phyloP scores from a whole-genome alignment of 2,329 filamentous ascomycete genomes.

The Lecanosticta acicola region DNA sequence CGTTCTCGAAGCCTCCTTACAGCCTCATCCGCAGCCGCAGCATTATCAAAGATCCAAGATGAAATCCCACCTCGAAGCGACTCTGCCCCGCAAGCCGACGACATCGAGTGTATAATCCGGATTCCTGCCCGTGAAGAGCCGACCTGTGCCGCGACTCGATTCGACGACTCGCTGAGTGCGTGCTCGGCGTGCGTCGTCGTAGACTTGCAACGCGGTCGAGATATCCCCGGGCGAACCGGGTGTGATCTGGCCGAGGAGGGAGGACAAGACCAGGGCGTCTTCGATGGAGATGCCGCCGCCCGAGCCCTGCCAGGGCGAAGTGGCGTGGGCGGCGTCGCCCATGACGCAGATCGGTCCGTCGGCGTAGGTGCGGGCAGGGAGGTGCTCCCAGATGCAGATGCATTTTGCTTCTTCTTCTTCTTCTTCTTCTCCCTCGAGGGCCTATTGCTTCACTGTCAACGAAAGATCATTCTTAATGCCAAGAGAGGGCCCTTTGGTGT shows the following conservation, averaged over 20 bases:
- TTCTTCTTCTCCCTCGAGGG: too few species aligned
- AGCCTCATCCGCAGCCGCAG: too few species aligned
- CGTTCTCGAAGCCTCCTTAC: too few species aligned
- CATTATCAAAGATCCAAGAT: too few species aligned
- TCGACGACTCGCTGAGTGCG: constrained; percentile 12
- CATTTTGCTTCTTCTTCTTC: too few species aligned
- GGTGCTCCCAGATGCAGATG: constrained; percentile 1
- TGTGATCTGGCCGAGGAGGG: constrained; percentile 1
- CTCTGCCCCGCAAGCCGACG: constrained; percentile 5
- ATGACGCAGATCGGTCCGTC: constrained; percentile 2
- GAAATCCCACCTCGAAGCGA: constrained; percentile 11
- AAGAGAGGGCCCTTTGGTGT: too few species aligned
- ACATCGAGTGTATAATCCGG: constrained; percentile 7
- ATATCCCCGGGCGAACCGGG: constrained; percentile 1
- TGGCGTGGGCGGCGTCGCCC: constrained; percentile 3
- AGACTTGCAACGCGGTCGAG: constrained; percentile 8
- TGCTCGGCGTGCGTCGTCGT: constrained; percentile 8
- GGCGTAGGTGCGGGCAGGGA: constrained; percentile 1
- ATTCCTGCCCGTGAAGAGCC: constrained; percentile 10
- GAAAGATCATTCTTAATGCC: not conserved
- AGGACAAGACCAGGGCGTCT: constrained; percentile 2
- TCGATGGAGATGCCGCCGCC: constrained; percentile 7
- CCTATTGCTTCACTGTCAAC: too few species aligned
- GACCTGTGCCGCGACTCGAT: constrained; percentile 12
- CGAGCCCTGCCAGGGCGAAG: not conserved